Base-by-base conservation (phyloP, 805 yeast genomes). In the Ogataea nonfermentans region DNA sequence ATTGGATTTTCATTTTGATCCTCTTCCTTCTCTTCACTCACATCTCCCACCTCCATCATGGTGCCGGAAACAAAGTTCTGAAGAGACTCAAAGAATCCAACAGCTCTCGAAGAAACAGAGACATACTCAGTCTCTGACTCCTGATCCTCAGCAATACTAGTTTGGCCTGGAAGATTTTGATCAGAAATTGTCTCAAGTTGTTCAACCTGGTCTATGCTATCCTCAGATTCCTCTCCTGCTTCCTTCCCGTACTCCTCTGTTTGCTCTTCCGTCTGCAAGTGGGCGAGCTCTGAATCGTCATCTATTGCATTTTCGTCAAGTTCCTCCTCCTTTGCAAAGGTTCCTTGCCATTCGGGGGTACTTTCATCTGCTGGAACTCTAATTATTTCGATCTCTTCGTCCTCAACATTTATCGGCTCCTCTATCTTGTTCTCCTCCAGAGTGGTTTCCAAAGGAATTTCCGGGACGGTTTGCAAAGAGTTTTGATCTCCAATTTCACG, bases 61-160 rank as follows among this genome's bases (percentile, higher is more conserved):
- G 43, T 20, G 6, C 40, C 48, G 11, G 47, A 39, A 9, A 39
- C 48, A 35, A 47, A 44, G 3, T 44, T 32, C 11, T 24, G 10
- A 17, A 38, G 14, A 6, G 45, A 29, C 12, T 29, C 23, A n/a
- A 40, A 17, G 15, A 40, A 20, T 8, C 41, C 37, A 5, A 20
- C 22, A n/a, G 27, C 24, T 20, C 22, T 19, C 28, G 28, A 9
- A 25, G 10, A 13, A 22, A 24, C 6, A 22, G 13, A 7, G 28
- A 5, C 9, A 6, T 11, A 6, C 31, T 28, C 15, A n/a, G 6
- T 7, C 25, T 12, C 20, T 16, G 2, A 2, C 24, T 24, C 29
- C 24, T 33, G 24, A 23, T 11, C 6, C 24, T 29, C 33, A 12
- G 11, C 24, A n/a, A 9, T 6, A 25, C 9, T n/a, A 5, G 28